A percentile compares a stretch with the other conserved stretches of the same genome.
Conservation (phyloP, 148 eudicot genomes). For the Arbutus unedo region DNA sequence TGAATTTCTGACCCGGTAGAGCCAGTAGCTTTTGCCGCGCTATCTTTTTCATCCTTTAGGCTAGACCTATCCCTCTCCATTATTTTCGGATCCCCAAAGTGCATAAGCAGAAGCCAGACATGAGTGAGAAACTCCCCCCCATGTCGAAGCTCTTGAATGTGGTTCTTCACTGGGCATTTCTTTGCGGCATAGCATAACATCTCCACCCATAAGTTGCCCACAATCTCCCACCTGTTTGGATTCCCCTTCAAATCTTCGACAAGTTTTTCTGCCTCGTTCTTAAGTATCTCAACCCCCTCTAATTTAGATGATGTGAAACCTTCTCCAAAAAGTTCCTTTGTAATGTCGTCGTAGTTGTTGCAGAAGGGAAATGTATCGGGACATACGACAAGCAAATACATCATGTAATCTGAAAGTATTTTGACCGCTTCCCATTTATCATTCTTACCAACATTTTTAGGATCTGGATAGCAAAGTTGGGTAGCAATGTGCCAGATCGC, state of each 20-base stretch:
- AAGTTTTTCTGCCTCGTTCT: background rate
- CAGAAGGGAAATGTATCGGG: no score
- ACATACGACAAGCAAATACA: no score
- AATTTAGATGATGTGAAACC: no score
- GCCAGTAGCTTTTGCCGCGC: background rate
- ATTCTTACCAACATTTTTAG: background rate
- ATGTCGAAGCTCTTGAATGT: background rate
- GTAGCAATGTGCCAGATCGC: conserved; percentile 10
- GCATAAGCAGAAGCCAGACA: background rate
- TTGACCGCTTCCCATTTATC: background rate
- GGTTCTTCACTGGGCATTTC: background rate
- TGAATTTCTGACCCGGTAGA: no score
- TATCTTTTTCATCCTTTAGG: background rate
- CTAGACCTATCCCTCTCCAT: background rate
- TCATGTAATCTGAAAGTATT: no score
- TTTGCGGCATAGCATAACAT: background rate
- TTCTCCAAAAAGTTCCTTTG: background rate
- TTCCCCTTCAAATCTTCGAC: background rate
- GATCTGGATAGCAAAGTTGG: background rate
- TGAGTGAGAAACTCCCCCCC: background rate
- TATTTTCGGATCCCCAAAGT: background rate
- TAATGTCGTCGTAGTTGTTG: background rate
- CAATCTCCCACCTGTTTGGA: background rate
- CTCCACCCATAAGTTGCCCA: background rate
- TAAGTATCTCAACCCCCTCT: background rate